Conservation (phyloP, 23 red algal species). For the Gracilaria vermiculophylla region DNA sequence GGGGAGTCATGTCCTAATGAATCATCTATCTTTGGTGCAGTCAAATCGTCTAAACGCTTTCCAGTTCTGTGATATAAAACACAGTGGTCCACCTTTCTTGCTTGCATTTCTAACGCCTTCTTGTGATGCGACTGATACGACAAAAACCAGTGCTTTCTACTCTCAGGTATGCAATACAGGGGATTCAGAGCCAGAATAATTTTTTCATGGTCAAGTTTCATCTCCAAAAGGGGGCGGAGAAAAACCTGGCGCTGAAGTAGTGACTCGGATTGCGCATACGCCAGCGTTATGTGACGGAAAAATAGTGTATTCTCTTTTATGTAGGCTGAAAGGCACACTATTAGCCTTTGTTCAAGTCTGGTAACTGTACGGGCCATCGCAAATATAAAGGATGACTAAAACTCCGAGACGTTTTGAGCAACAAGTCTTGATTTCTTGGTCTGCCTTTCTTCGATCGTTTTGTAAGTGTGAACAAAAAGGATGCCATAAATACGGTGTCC, state of each 20-base stretch:
- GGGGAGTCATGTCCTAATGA: not conserved
- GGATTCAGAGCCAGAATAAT: conserved; percentile 23
- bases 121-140: conserved; percentile 1
- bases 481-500: conserved; percentile 19
- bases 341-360: conserved; percentile 25
- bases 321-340: not conserved
- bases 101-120: not conserved
- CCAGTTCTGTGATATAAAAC: not conserved
- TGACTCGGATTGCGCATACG: conserved; percentile 27
- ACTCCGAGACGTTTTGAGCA: conserved; percentile 28
- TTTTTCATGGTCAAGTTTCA: not conserved
- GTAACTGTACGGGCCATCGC: conserved; percentile 18
- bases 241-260: not conserved
- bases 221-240: not conserved
- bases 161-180: conserved; percentile 24
- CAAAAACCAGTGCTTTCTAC: conserved; percentile 13
- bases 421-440: conserved; percentile 25
- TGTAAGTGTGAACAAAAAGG: not conserved
- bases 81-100: not conserved
- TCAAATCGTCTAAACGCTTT: not conserved
- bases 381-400: not conserved
- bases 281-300: conserved; percentile 8
- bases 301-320: not conserved
- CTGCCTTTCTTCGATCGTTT: not conserved
- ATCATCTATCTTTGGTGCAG: not conserved